Evolutionary conservation across 257 asterid species (phyloP), one percentile per base, ranked within the genome.

Genomic region (Marsdenia floribunda): DNA sequence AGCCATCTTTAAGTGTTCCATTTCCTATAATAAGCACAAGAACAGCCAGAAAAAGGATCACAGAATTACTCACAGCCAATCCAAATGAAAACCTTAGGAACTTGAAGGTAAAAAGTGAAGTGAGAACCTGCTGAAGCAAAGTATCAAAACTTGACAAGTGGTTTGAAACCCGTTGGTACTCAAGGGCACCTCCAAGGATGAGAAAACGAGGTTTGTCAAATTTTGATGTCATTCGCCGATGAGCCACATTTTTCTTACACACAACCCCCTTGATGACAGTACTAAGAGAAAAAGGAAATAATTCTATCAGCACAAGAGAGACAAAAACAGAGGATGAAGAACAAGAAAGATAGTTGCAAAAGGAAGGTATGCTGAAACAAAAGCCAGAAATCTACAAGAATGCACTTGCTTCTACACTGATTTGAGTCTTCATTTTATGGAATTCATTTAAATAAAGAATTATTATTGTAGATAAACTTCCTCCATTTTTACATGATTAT

Each of bases 1-100:
- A 75, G 97, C 91, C 97, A 91, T 91, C 83, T 88, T 91, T 83
- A 91, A 82, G 80, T 89, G 96, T 81, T 91, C 97, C 93, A 85
- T 91, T 86, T 91, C 97, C 97, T 91, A 81, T 79, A 85, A 77
- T 70, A 79, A 67, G 69, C 66, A 79, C 42, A 72, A 40, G 54
- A 73, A 68, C 75, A 19, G 33, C 22, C n/a, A 37, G 50, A 24
- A n/a, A 8, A 64, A 46, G 21, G 29, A 47, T 60, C 47, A 47
- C 33, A 10, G 49, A 50, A 49, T 70, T 49, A 77, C 21, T 15
- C 13, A 13, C 15, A 49, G 55, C 15, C 60, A 73, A 61, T 68
- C 4, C 64, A 68, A 68, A 58, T 71, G 74, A 72, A 29, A 55
- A 46, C 37, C 42, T 70, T 70, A 47, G 72, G 49, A 74, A 22